Evolutionary conservation across 257 asterid species (phyloP).

Genomic region (Avicennia marina): DNA sequence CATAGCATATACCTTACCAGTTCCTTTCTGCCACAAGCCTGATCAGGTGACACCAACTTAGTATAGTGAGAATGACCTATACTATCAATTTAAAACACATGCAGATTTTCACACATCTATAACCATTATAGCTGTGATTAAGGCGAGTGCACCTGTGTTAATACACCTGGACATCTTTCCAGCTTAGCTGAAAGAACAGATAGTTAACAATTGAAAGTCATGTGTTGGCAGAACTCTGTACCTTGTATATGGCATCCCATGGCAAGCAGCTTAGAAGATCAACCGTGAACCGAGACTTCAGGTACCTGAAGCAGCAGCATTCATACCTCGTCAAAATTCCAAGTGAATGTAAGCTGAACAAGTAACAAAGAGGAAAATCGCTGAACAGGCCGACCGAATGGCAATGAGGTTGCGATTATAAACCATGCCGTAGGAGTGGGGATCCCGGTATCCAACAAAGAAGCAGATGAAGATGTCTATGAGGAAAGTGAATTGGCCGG

Average conservation of each 20-base stretch:
- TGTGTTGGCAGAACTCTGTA: neutral
- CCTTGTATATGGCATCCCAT: constrained; percentile 75
- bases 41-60: neutral
- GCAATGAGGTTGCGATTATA: constrained; percentile 50
- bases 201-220: neutral
- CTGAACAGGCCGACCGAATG: constrained; percentile 31
- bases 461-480: constrained; percentile 51
- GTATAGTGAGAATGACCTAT: neutral
- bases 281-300: constrained; percentile 52
- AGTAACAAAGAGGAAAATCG: no score
- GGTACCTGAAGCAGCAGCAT: constrained; percentile 32
- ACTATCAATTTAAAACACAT: no score
- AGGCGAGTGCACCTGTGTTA: no score
- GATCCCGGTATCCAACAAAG: constrained; percentile 55
- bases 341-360: neutral
- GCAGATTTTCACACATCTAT: no score
- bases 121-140: no score
- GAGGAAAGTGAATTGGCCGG: constrained; percentile 66
- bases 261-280: constrained; percentile 76
- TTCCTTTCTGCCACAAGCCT: constrained; percentile 58
- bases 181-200: neutral
- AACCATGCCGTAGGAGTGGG: constrained; percentile 47
- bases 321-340: neutral
- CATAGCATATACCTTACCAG: constrained; percentile 56
- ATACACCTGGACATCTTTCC: neutral